A percentile compares a stretch with the other conserved stretches of the same genome.
Conservation (phyloP, 805 yeast genomes). For the Saccharomycopsis fodiens region DNA sequence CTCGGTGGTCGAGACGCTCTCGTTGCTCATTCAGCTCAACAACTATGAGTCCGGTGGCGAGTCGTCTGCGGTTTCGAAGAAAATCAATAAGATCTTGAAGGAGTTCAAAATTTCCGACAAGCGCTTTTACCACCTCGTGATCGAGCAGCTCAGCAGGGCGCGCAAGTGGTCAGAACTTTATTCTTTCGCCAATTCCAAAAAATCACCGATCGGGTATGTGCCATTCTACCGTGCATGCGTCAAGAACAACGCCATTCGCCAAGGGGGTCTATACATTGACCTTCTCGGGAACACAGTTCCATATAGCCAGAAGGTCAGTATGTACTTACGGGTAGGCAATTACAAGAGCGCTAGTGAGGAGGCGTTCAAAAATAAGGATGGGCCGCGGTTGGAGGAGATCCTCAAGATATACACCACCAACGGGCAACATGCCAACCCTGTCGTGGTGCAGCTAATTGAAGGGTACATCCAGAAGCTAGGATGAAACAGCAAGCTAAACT, state of each 20-base stretch:
- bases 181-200: constrained; percentile 41
- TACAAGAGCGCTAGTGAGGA: constrained; percentile 42
- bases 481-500: not conserved
- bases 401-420: not conserved
- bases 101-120: constrained; percentile 51
- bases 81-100: constrained; percentile 40
- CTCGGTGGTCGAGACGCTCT: constrained; percentile 43
- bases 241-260: constrained; percentile 45
- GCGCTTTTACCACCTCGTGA: constrained; percentile 46
- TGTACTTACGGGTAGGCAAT: constrained; percentile 48
- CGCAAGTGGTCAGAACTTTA: constrained; percentile 50
- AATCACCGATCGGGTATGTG: constrained; percentile 66
- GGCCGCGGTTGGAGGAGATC: constrained; percentile 25
- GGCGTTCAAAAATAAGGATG: constrained; percentile 36
- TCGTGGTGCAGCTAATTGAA: constrained; percentile 5
- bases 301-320: constrained; percentile 39
- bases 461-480: constrained; percentile 2
- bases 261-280: constrained; percentile 53
- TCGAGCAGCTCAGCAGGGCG: constrained; percentile 39
- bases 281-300: constrained; percentile 39
- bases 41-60: constrained; percentile 30
- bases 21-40: constrained; percentile 36
- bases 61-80: constrained; percentile 23
- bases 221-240: constrained; percentile 52
- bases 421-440: constrained; percentile 8